Base-by-base conservation (phyloP, 345 rosid species). In the Boechera retrofracta region DNA sequence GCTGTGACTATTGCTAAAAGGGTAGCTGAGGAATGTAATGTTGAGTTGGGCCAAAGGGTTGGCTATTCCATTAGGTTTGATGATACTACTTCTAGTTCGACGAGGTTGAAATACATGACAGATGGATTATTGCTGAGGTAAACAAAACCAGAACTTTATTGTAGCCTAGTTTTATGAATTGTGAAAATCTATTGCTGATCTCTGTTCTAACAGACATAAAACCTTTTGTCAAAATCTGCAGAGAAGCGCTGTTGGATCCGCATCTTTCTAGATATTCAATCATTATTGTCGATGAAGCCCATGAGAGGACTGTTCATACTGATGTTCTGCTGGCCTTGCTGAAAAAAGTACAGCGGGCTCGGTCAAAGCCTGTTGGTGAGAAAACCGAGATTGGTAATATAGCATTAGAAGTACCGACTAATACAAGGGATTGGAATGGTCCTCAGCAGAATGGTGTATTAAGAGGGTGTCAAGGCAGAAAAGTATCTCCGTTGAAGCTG, bases 231-330 rank as follows among this genome's bases (percentile, higher is more conserved):
- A 11, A 70, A 38, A 0, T 52, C 74, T 79, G 56, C 85, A 92
- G 98, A 85, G 98, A 94, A 79, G 91, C 96, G 31, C 71, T 94
- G 71, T 53, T 92, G 85, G 98, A 94, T 83, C 98, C 97, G 0
- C 82, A 76, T 79, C 89, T 94, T 53, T 89, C 95, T 44, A 87
- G 87, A 79, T 94, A 94, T 72, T 89, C 98, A 0, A 92, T 88
- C 44, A 87, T 94, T 39, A 82, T 92, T 71, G 87, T 92, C 31
- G 98, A 94, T 83, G 98, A 92, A 86, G 98, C 97, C 65, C 98
- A 94, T 66, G 97, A 94, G 78, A 92, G 98, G 85, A 89, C 94
- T 74, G 88, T 94, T 67, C 92, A 89, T 74, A 94, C 98, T 10
- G 98, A 94, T 84, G 97, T 94, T 21, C 81, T 94, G 73, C 77